Evolutionary conservation across 2,329 filamentous ascomycete genomes (phyloP).

Genomic region (Akanthomyces lecanii): DNA sequence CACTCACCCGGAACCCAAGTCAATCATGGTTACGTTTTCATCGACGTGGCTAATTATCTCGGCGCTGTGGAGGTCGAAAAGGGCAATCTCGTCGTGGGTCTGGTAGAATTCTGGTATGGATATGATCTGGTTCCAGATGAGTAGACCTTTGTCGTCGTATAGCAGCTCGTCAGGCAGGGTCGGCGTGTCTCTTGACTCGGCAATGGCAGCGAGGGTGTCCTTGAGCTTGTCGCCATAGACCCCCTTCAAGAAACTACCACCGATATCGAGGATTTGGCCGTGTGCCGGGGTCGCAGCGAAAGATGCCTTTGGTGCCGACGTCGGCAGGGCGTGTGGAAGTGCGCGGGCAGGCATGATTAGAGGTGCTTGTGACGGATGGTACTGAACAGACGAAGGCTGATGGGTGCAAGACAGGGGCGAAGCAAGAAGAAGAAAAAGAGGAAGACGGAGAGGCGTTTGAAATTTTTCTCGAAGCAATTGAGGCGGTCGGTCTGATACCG

Average conservation of each 20-base stretch:
- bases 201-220: conserved; percentile 24
- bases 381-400: not conserved
- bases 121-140: conserved; percentile 40
- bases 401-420: not conserved
- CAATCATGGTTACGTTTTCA: conserved; percentile 33
- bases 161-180: conserved; percentile 38
- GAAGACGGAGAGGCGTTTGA: not conserved
- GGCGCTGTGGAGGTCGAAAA: conserved; percentile 33
- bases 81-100: conserved; percentile 36
- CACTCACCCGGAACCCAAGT: conserved; percentile 40
- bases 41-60: conserved; percentile 31
- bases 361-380: not conserved
- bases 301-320: not conserved
- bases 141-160: conserved; percentile 35
- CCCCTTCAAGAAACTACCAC: conserved; percentile 32
- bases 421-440: not conserved
- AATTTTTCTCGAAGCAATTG: not conserved
- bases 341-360: not conserved
- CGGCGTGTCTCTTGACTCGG: conserved; percentile 24
- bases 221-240: conserved; percentile 27
- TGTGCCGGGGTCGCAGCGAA: conserved; percentile 22
- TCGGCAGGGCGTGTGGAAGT: not conserved
- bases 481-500: not conserved
- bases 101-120: conserved; percentile 38
- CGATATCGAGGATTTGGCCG: conserved; percentile 36